Percentiles rank a stretch among this genome's conserved stretches.
Conservation (phyloP, 495 filamentous ascomycete species). For the Podospora pseudoanserina region DNA sequence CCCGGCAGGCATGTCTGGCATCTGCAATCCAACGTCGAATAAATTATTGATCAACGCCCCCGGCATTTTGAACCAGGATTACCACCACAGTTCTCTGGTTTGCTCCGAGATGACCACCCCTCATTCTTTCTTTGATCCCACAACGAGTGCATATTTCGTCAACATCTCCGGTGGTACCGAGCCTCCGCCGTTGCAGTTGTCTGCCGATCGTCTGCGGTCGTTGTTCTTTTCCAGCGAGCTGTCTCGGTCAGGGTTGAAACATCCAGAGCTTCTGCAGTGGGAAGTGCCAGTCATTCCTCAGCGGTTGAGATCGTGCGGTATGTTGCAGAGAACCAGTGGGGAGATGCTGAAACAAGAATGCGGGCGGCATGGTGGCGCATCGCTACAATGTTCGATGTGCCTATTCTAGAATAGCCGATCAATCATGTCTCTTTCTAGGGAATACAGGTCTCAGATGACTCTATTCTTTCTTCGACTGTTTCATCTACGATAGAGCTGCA, state of each 20-base stretch:
- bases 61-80: neutral
- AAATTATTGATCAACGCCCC: slow-evolving; percentile 4
- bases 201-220: neutral
- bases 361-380: neutral
- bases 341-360: neutral
- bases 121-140: neutral
- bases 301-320: neutral
- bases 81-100: neutral
- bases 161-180: neutral
- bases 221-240: neutral
- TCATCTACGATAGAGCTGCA: neutral
- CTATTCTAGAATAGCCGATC: neutral
- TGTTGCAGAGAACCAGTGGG: neutral
- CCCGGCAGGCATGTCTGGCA: neutral
- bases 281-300: neutral
- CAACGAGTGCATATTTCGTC: neutral
- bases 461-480: neutral
- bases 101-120: neutral
- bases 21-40: neutral
- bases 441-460: neutral
- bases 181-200: neutral
- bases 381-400: neutral
- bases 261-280: neutral
- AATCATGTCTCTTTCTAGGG: neutral
- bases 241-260: neutral